Evolutionary conservation across 306 rosid genomes (phyloP), one percentile per base, ranked within the genome.

Genomic region (Vigna trinervia): DNA sequence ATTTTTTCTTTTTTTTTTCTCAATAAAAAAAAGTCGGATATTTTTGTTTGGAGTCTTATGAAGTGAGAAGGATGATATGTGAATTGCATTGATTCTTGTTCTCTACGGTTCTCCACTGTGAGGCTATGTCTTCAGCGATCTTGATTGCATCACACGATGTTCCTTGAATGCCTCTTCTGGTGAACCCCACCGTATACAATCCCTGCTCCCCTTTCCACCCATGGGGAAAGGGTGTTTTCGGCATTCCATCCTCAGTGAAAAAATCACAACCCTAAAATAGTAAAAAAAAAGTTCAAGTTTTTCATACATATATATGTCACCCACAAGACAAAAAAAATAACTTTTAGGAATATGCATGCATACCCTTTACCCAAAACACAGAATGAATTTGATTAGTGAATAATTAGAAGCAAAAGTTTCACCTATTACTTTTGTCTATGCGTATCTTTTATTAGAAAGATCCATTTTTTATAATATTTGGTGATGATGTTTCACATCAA

Each of bases 201-300:
- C 99, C 99, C 13, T 87, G 85, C 20, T 75, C 87, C 12, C 91
- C 99, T 81, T 89, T 96, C 99, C 99, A 96, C 1, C 96, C 92
- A 82, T 86, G 6, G 3, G 99, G 99, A 82, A 93, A 96, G 34
- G 98, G 91, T 4, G 86, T 80, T 84, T 78, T 88, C 0, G 99
- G 99, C 99, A 91, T 88, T 54, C 99, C 99, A 5, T 92, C 96
- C 51, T 85, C 23, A 0, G 86, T 81, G 85, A 96, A 96, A 74
- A 87, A 91, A 7, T 92, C 97, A 71, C 90, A 78, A 0, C 81
- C 77, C 96, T 94, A 75, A 54, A 74, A 4, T 6, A 32, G 0
- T 0, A 19, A 46, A 30, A 19, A 66, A 4, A 4, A 7, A 0
- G 0, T 1, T 4, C 6, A 2, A 23, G 3, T 19, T 28, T 50